phyloP scores from a whole-genome alignment of 148 eudicot species.

The Polygonum maritimum region DNA sequence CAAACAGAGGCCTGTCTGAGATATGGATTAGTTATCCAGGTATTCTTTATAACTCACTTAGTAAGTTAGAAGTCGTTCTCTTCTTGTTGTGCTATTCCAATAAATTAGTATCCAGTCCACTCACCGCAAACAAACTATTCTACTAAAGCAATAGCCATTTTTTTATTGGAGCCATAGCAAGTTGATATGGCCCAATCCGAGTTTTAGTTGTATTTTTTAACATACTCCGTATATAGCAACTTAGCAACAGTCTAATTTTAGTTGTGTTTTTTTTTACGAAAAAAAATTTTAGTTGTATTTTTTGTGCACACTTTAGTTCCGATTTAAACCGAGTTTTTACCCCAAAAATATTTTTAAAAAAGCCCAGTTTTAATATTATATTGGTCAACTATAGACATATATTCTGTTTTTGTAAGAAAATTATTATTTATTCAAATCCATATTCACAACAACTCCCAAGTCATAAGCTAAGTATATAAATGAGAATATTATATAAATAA shows the following conservation, averaged over 20 bases:
- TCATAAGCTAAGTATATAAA: not conserved
- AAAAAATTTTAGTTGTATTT: not conserved
- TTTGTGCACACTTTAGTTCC: too few species aligned
- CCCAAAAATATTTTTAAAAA: not conserved
- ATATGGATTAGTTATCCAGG: not conserved
- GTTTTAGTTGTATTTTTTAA: too few species aligned
- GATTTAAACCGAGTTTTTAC: not conserved
- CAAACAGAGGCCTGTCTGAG: not conserved
- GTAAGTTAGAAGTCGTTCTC: not conserved
- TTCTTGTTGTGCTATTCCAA: not conserved
- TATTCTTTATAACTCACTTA: not conserved
- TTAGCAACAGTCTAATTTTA: not conserved
- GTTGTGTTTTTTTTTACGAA: not conserved
- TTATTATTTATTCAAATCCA: not conserved
- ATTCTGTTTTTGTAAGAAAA: too few species aligned
- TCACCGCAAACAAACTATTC: not conserved
- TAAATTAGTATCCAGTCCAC: not conserved
- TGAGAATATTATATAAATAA: not conserved
- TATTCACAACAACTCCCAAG: not conserved
- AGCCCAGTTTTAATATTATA: not conserved
- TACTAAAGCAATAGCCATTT: not conserved
- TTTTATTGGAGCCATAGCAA: too few species aligned
- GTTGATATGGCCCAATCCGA: too few species aligned
- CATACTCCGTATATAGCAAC: too few species aligned
- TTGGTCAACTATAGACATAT: not conserved